Evolutionary conservation across 2,329 filamentous ascomycete species (phyloP).

Genomic region (Botrytis squamosa): DNA sequence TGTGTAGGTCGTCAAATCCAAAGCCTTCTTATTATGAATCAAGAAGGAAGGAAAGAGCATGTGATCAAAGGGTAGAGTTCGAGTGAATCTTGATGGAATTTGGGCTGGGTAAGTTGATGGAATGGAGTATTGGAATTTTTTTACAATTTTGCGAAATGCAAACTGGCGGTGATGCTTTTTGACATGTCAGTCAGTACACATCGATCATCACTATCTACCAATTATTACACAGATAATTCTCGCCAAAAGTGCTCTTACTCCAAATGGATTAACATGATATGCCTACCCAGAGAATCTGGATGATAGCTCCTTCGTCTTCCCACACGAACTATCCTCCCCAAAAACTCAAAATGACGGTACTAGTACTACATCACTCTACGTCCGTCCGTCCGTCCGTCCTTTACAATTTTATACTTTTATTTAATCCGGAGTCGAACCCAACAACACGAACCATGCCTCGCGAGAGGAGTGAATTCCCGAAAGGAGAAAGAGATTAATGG

Average conservation of each 20-base stretch:
- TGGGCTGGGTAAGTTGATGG: neutral
- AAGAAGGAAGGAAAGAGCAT: neutral
- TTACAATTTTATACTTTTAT: neutral
- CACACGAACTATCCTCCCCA: neutral
- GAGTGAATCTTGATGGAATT: neutral
- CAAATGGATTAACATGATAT: neutral
- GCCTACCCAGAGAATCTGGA: neutral
- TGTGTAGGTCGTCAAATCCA: neutral
- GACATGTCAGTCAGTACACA: neutral
- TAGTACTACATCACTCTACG: neutral
- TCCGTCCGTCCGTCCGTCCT: too few relatives aligned
- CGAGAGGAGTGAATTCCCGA: too few relatives aligned
- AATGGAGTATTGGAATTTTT: neutral
- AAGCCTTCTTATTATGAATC: neutral
- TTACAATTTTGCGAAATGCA: neutral
- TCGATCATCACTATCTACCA: neutral
- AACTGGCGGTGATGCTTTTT: slow-evolving; percentile 7
- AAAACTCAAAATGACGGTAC: neutral
- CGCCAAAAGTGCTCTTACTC: neutral
- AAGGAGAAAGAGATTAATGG: too few relatives aligned
- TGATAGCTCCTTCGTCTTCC: neutral
- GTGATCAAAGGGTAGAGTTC: neutral
- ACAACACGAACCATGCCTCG: neutral
- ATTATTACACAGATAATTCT: neutral
- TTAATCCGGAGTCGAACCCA: neutral